Base-by-base conservation (phyloP, 257 asterid genomes). In the Nemophila menziesii region DNA sequence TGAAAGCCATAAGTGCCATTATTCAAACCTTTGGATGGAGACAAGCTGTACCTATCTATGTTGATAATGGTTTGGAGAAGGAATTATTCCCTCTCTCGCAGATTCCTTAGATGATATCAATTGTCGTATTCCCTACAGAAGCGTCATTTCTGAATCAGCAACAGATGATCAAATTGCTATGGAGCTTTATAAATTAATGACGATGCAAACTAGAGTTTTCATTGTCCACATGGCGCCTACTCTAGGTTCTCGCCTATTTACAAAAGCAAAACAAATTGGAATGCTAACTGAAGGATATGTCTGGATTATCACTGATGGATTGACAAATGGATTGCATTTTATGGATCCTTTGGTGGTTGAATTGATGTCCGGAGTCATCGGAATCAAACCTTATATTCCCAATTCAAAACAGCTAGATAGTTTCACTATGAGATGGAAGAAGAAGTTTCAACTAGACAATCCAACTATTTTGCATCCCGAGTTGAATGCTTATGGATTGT, bases 291-390 rank as follows among this genome's bases (percentile, higher is more conserved):
- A 51, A 38, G 78, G 72, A 33, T 63, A 43, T 48, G 73, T 65
- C 8, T 74, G 82, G 82, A 54, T 74, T 10, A 23, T 61, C 22
- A 74, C 73, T 2, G 62, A 56, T 52, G 66, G 51, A 46, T 45
- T 63, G 33, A 74, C 64, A 73, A 41, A 73, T 37, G 53, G 48
- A 3, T 26, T 58, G 40, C 43, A 50, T 12, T 26, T 49, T 37
- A 17, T 41, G 27, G 66, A 66, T 42, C 41, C 55, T 49, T 50
- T 49, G 12, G 63, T 39, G 46, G 42, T 22, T 14, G 74, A 60
- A 39, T 22, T 60, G 37, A 56, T 62, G 62, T 54, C 51, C 37
- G 82, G 82, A 24, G n/a, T n/a, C n/a, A n/a, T n/a, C n/a, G n/a
- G n/a, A n/a, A n/a, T n/a, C n/a, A n/a, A n/a, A n/a, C n/a, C n/a